Evolutionary conservation across 2,329 filamentous ascomycete genomes (phyloP).

Genomic region (Annulohypoxylon truncatum): DNA sequence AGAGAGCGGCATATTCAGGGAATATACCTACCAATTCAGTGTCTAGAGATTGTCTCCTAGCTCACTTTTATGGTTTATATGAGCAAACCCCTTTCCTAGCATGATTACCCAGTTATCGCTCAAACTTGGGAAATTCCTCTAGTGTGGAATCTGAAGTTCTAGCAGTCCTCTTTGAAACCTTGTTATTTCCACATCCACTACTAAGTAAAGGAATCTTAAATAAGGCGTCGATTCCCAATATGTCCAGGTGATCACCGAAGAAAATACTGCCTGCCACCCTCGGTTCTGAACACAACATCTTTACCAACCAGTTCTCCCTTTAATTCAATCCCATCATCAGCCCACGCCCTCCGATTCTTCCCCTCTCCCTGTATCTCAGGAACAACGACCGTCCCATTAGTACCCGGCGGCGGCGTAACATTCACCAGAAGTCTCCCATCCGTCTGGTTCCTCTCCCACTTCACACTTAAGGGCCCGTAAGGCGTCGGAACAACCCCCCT

Average conservation of each 20-base stretch:
- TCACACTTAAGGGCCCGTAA: constrained; percentile 52
- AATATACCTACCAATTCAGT: not conserved
- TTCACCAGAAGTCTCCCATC: constrained; percentile 45
- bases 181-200: too few species aligned
- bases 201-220: too few species aligned
- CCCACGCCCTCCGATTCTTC: not conserved
- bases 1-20: not conserved
- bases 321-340: constrained; percentile 10
- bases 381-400: constrained; percentile 46
- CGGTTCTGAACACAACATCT: constrained; percentile 18
- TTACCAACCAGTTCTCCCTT: constrained; percentile 21
- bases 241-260: constrained; percentile 3
- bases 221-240: too few species aligned
- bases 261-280: constrained; percentile 26
- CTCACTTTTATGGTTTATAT: too few species aligned
- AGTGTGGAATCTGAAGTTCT: too few species aligned
- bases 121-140: too few species aligned
- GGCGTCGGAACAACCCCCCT: constrained; percentile 56
- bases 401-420: constrained; percentile 49
- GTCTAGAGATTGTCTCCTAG: not conserved
- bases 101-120: too few species aligned
- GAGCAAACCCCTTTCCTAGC: too few species aligned
- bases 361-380: constrained; percentile 16
- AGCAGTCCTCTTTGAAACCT: too few species aligned
- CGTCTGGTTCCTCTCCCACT: constrained; percentile 50